phyloP scores from a whole-genome alignment of 192 early-diverging fungal species.

The Chytriomyces sp. region DNA sequence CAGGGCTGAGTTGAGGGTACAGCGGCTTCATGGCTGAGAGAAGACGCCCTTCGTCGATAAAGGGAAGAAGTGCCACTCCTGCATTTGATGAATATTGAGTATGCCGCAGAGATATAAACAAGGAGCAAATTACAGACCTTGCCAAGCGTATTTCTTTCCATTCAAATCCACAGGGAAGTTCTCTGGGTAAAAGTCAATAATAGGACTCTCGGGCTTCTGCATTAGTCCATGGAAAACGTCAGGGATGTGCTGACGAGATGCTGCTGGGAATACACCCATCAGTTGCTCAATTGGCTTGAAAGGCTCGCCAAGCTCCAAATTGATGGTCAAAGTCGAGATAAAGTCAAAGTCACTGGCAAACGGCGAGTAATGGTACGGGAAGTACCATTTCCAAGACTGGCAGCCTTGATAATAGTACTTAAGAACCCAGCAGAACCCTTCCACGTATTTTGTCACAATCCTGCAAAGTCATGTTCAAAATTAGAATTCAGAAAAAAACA shows the following conservation, averaged over 20 bases:
- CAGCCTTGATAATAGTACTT: constrained; percentile 96
- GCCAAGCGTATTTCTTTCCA: constrained; percentile 98
- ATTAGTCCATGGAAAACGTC: constrained; percentile 81
- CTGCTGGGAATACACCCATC: constrained; percentile 96
- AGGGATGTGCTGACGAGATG: constrained; percentile 84
- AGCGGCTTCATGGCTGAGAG: constrained; percentile 73
- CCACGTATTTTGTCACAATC: constrained; percentile 78
- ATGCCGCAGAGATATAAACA: constrained; percentile 12
- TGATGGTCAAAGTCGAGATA: constrained; percentile 56
- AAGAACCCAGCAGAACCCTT: constrained; percentile 97
- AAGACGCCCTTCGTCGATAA: constrained; percentile 91
- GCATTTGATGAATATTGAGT: background rate
- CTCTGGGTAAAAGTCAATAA: constrained; percentile 93
- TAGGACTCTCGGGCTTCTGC: constrained; percentile 81
- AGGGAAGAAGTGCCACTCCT: constrained; percentile 92
- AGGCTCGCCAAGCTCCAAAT: constrained; percentile 82
- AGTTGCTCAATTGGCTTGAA: constrained; percentile 98
- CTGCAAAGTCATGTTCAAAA: constrained; percentile 32
- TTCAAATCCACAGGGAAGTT: constrained; percentile 94
- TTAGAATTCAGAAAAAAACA: constrained; percentile 22
- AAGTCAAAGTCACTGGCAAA: constrained; percentile 82
- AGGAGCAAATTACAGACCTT: constrained; percentile 58
- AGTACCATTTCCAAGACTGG: constrained; percentile 98
- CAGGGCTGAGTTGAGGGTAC: constrained; percentile 49
- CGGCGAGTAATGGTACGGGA: constrained; percentile 96